phyloP scores from a whole-genome alignment of 73 alveolate genomes.

The Tetrahymena thermophila region DNA sequence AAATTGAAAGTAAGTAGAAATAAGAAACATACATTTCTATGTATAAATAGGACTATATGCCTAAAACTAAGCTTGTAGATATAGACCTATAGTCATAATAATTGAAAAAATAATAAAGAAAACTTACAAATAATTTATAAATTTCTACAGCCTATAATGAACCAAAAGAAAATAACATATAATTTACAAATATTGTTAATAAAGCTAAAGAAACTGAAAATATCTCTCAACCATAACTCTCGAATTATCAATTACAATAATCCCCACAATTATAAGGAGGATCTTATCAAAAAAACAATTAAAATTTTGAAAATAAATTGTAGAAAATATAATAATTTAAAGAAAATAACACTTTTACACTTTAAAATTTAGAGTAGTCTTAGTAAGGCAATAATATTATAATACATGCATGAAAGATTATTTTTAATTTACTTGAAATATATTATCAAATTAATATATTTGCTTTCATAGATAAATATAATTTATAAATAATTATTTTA shows the following conservation, averaged over 20 bases:
- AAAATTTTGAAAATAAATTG: too few relatives aligned
- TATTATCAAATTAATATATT: too few relatives aligned
- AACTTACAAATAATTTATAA: neutral
- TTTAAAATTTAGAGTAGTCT: neutral
- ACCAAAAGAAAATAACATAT: neutral
- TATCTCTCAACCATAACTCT: neutral
- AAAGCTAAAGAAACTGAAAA: neutral
- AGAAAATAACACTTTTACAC: neutral
- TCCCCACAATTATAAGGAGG: too few relatives aligned
- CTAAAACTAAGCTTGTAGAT: neutral
- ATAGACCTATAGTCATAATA: neutral
- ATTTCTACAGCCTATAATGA: neutral
- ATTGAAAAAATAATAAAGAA: too few relatives aligned
- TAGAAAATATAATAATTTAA: too few relatives aligned
- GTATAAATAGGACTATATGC: neutral
- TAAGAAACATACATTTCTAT: neutral
- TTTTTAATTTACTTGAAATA: too few relatives aligned
- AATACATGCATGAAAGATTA: neutral
- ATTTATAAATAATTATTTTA: too few relatives aligned
- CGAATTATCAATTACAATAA: too few relatives aligned
- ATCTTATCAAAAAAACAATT: too few relatives aligned
- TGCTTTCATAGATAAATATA: too few relatives aligned
- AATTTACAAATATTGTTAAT: too few relatives aligned
- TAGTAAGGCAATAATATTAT: neutral
- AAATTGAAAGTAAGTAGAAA: neutral